These are phyloP conservation scores for Barnettozyma vustinii DNA, from an alignment of 805 yeast species.

Conservation along the genomic window DNA sequence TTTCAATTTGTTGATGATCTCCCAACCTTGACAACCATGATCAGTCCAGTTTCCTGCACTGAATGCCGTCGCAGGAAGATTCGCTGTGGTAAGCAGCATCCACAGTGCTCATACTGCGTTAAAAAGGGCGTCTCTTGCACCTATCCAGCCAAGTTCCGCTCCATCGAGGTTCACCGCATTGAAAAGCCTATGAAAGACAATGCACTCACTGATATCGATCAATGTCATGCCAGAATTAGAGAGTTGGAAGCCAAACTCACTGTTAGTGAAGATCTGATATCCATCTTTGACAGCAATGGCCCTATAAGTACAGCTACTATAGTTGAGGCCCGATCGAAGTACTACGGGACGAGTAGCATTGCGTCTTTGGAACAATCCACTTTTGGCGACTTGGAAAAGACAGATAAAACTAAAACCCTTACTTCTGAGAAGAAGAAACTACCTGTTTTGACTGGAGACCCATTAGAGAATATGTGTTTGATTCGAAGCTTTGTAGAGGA, in stretches of 20 bases:
- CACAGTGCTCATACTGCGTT: slow-evolving; percentile 17
- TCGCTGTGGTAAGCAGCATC: slow-evolving; percentile 16
- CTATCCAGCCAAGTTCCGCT: slow-evolving; percentile 22
- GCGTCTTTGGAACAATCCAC: slow-evolving; percentile 10
- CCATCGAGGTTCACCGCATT: slow-evolving; percentile 16
- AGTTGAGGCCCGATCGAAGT: slow-evolving; percentile 4
- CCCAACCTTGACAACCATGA: background rate
- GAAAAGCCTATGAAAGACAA: background rate
- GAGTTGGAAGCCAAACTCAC: slow-evolving; percentile 19
- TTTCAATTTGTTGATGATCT: background rate
- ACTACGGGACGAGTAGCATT: slow-evolving; percentile 14
- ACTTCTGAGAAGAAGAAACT: background rate
- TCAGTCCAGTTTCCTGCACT: slow-evolving; percentile 20
- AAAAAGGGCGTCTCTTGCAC: slow-evolving; percentile 12
- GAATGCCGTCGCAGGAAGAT: slow-evolving; percentile 25
- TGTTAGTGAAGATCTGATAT: slow-evolving; percentile 18
- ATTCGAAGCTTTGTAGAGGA: slow-evolving; percentile 7
- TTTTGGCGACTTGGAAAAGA: background rate
- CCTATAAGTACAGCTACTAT: background rate
- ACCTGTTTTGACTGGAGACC: background rate
- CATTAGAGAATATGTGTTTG: slow-evolving; percentile 7
- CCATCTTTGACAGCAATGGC: slow-evolving; percentile 21
- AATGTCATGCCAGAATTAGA: slow-evolving; percentile 10
- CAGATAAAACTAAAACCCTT: background rate
- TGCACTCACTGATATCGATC: background rate